Percentiles rank a stretch among this genome's conserved stretches.
Evolutionary conservation across 257 asterid species (phyloP).

Genomic region (Scutellaria galericulata): DNA sequence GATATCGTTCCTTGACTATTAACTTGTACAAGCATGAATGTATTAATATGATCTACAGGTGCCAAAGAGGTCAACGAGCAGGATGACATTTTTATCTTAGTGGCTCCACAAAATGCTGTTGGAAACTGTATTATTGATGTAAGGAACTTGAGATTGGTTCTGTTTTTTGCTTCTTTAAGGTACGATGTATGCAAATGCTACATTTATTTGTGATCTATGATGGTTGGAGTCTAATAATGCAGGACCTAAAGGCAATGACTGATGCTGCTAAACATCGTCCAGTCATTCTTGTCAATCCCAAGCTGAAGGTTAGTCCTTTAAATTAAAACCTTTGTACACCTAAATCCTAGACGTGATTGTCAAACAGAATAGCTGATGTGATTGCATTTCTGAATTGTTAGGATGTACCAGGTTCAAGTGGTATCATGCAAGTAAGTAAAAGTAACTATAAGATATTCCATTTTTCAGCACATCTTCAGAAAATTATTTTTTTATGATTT

Average conservation of each 20-base stretch:
- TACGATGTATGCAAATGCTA: slow-evolving; percentile 15
- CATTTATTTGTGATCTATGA: slow-evolving; percentile 21
- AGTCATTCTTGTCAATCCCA: slow-evolving; percentile 82
- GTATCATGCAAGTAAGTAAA: slow-evolving; percentile 93
- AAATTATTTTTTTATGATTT: slow-evolving; percentile 28
- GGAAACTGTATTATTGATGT: slow-evolving; percentile 94
- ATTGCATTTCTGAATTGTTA: slow-evolving; percentile 44
- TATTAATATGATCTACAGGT: slow-evolving; percentile 55
- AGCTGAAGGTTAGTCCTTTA: slow-evolving; percentile 62
- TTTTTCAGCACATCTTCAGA: slow-evolving; percentile 15
- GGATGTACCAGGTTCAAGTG: slow-evolving; percentile 94
- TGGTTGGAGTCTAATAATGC: slow-evolving; percentile 42
- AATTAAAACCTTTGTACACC: slow-evolving; percentile 16
- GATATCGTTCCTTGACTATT: background rate
- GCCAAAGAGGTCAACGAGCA: slow-evolving; percentile 84
- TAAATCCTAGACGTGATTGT: slow-evolving; percentile 26
- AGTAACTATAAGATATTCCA: slow-evolving; percentile 10
- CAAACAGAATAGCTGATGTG: slow-evolving; percentile 33
- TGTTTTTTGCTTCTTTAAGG: slow-evolving; percentile 21
- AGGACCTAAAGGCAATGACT: slow-evolving; percentile 94
- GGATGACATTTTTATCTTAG: slow-evolving; percentile 86
- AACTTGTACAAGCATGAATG: slow-evolving; percentile 15
- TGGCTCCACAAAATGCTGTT: slow-evolving; percentile 99
- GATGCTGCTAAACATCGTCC: slow-evolving; percentile 91
- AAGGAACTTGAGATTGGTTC: slow-evolving; percentile 41